A percentile compares a stretch with the other conserved stretches of the same genome.
Conservation (phyloP, 164 flowering plant species). For the Pachysandra terminalis region DNA sequence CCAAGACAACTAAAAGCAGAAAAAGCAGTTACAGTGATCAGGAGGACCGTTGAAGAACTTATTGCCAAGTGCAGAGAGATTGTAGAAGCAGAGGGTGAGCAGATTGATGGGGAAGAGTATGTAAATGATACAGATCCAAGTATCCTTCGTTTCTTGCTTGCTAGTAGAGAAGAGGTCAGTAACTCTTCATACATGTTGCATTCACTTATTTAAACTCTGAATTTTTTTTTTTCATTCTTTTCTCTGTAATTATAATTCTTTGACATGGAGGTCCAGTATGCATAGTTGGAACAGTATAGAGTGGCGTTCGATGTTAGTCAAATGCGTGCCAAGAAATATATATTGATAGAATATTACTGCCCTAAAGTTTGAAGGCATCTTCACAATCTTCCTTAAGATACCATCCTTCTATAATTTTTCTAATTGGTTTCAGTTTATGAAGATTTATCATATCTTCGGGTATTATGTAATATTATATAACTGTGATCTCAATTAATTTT, state of each 20-base stretch:
- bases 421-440: too few relatives aligned
- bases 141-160: constrained; percentile 89
- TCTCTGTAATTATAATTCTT: background rate
- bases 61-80: constrained; percentile 73
- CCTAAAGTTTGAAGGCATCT: background rate
- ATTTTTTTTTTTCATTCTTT: background rate
- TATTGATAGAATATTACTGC: background rate
- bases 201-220: background rate
- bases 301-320: background rate
- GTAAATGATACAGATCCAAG: constrained; percentile 90
- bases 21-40: constrained; percentile 67
- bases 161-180: constrained; percentile 89
- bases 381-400: background rate
- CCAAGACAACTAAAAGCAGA: constrained; percentile 94
- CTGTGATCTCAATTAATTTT: too few relatives aligned
- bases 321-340: background rate
- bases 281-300: background rate
- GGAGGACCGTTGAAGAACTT: constrained; percentile 76
- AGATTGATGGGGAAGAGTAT: constrained; percentile 77
- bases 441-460: background rate
- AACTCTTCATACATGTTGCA: background rate
- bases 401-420: background rate
- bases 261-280: background rate
- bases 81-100: constrained; percentile 82
- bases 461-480: too few relatives aligned